These are phyloP conservation scores for Ustulina deusta DNA, from an alignment of 2,329 filamentous ascomycete genomes.

Conservation along the genomic window DNA sequence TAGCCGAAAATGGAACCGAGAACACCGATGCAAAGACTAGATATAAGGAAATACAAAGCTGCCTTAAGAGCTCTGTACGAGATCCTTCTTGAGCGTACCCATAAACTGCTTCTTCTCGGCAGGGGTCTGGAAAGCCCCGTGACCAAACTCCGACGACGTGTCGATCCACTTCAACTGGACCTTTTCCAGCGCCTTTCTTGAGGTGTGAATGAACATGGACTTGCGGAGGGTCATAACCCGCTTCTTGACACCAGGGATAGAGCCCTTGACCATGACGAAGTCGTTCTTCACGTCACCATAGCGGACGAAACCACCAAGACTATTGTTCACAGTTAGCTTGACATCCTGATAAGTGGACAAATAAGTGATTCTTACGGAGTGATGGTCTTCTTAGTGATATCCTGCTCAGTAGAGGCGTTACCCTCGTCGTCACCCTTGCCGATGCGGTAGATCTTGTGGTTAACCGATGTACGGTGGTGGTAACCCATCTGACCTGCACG, in stretches of 20 bases:
- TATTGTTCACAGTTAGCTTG: slow-evolving; percentile 60
- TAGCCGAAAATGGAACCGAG: slow-evolving; percentile 59
- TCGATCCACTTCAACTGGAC: slow-evolving; percentile 99
- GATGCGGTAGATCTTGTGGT: slow-evolving; percentile 99
- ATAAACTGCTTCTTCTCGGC: slow-evolving; percentile 98
- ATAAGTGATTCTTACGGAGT: slow-evolving; percentile 83
- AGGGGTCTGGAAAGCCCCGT: slow-evolving; percentile 98
- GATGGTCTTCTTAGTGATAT: slow-evolving; percentile 99
- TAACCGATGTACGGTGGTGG: slow-evolving; percentile 99
- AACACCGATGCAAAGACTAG: slow-evolving; percentile 68
- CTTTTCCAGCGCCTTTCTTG: slow-evolving; percentile 96
- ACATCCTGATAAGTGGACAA: background rate
- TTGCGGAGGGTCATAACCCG: slow-evolving; percentile 98
- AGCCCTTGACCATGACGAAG: slow-evolving; percentile 98
- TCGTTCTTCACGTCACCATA: slow-evolving; percentile 99
- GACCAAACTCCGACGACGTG: slow-evolving; percentile 99
- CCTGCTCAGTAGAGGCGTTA: slow-evolving; percentile 94
- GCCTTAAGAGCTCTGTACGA: slow-evolving; percentile 62
- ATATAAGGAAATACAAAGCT: slow-evolving; percentile 57
- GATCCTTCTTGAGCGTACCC: slow-evolving; percentile 99
- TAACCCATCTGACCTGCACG: slow-evolving; percentile 99
- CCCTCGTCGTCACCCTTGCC: slow-evolving; percentile 91
- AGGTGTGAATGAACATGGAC: slow-evolving; percentile 98
- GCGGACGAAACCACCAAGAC: slow-evolving; percentile 98
- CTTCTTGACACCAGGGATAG: slow-evolving; percentile 98